Base-by-base conservation (phyloP, 2,329 filamentous ascomycete genomes). In the Pseudogymnoascus sp. region DNA sequence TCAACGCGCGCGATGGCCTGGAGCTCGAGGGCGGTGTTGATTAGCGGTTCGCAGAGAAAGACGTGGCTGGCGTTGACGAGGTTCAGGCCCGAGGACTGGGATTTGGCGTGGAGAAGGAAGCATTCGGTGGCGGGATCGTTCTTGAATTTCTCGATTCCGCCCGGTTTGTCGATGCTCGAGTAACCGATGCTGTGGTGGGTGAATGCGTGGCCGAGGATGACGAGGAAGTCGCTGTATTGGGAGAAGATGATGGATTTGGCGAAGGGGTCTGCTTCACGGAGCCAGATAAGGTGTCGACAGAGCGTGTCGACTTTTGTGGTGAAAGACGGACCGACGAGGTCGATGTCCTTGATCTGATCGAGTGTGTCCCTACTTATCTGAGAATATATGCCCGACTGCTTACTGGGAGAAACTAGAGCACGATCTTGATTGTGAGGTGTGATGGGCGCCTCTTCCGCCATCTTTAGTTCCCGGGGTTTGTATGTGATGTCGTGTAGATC, bases 1-100 rank as follows among this genome's bases (percentile, higher is more conserved):
- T 99, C 92, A 1, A 99, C 93, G 63, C 95, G 88, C 0, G 93
- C 93, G 71, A 97, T 96, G 13, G 93, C 93, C 74, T 99, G 95
- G 8, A 97, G 81, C 75, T 97, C 95, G 14, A 99, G 85, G 0
- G 93, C 92, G 0, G 93, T 93, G 72, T 97, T 96, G 69, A 97
- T 86, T 3, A 97, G 79, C 2, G 95, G 95, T 72, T 99, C 95
- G 73, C 92, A 96, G 4, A 99, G 82, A 72, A 97, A 96, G 1
- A 97, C 92, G 72, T 97, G 92, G 59, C 86, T 96, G 4, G 93
- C 95, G 70, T 96, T 93, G 67, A 96, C 89, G 0, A 99, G 82
- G 66, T 96, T 97, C 31, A 99, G 80, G 0, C 95, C 95, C 1
- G 90, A 93, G 0, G 91, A 89, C 72, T 96, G 91, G 0, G 91